phyloP scores from a whole-genome alignment of 1,284 basidiomycete species.

The Malassezia furfur region DNA sequence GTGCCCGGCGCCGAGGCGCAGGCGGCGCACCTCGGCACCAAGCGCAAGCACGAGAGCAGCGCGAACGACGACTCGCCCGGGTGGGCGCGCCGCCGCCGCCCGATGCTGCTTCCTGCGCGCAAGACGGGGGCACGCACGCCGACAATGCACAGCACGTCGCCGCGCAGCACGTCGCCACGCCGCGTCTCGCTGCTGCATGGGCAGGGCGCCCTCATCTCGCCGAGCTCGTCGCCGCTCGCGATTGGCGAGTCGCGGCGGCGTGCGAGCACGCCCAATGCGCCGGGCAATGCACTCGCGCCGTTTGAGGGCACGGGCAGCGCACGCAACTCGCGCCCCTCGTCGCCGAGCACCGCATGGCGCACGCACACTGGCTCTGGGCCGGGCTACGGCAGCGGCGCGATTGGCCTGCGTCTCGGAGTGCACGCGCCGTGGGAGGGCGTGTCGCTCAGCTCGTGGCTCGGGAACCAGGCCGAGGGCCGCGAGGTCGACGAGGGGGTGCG shows the following conservation, averaged over 20 bases:
- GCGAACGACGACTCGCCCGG: neutral
- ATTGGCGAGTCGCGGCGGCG: neutral
- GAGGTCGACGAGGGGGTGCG: constrained; percentile 26
- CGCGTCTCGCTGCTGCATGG: neutral
- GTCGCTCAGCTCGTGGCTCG: constrained; percentile 13
- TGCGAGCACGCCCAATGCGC: neutral
- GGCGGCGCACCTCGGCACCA: neutral
- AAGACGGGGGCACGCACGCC: neutral
- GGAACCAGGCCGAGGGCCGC: constrained; percentile 22
- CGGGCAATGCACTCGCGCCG: neutral
- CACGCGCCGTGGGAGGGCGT: neutral
- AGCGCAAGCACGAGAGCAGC: constrained; percentile 13
- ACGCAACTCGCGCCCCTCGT: neutral
- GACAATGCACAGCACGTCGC: neutral
- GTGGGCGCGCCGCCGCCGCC: neutral
- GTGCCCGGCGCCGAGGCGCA: neutral
- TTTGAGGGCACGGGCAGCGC: no score
- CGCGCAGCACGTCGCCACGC: constrained; percentile 12
- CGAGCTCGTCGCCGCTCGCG: constrained; percentile 16
- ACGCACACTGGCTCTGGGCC: constrained; percentile 13
- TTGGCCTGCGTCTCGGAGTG: constrained; percentile 15
- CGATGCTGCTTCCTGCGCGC: neutral
- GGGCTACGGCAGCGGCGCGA: constrained; percentile 16
- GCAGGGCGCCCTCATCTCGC: constrained; percentile 5
- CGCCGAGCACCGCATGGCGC: constrained; percentile 1